Evolutionary conservation across 2,329 filamentous ascomycete species (phyloP).

Genomic region (Chaetothyriales sp.): DNA sequence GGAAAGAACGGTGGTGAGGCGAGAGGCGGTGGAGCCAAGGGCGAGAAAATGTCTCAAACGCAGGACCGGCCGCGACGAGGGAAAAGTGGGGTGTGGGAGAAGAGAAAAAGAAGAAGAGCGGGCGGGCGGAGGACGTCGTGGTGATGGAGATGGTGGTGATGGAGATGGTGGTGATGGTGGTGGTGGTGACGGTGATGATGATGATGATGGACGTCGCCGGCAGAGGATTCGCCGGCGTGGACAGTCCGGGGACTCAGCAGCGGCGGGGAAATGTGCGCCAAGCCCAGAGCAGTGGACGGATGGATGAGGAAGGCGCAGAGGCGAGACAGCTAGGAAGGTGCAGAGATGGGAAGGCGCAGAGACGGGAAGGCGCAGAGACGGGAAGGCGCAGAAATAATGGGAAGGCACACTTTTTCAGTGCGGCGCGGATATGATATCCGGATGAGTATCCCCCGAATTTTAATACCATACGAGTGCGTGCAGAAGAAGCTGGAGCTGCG

Average conservation of each 20-base stretch:
- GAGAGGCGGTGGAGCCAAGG: slow-evolving; percentile 3
- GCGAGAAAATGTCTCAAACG: slow-evolving; percentile 33
- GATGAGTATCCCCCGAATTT: background rate
- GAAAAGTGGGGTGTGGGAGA: slow-evolving; percentile 39
- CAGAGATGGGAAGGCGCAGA: too few relatives aligned
- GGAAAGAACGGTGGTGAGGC: background rate
- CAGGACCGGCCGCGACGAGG: slow-evolving; percentile 54
- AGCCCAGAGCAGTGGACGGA: background rate
- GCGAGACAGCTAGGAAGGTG: background rate
- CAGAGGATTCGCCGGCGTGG: background rate
- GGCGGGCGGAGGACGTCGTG: background rate
- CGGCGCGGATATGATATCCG: background rate
- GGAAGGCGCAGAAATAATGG: background rate
- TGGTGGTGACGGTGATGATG: background rate
- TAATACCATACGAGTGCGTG: background rate
- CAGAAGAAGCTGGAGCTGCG: too few relatives aligned
- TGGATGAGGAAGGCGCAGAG: background rate
- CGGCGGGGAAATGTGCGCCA: background rate
- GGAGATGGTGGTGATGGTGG: too few relatives aligned
- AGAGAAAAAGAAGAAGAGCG: slow-evolving; percentile 34
- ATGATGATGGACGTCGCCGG: background rate
- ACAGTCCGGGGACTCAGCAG: background rate
- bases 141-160: background rate
- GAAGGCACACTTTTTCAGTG: background rate
- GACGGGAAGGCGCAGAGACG: too few relatives aligned